Percentiles rank a stretch among this genome's conserved stretches.
These are phyloP conservation scores for Mycosarcoma mackinlayi DNA, from an alignment of 1,284 basidiomycete species.

Conservation along the genomic window DNA sequence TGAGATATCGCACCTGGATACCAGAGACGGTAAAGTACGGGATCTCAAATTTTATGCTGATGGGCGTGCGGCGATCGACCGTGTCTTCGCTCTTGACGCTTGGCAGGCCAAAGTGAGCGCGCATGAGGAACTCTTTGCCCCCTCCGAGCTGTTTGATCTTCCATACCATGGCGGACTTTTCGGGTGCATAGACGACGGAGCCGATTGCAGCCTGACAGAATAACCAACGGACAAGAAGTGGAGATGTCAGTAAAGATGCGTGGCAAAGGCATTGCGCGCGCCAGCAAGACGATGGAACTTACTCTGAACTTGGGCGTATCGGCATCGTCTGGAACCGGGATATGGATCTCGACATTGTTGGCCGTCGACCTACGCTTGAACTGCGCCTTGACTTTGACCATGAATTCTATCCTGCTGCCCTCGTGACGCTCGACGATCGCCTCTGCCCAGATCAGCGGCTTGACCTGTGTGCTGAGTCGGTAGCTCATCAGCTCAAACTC, in stretches of 20 bases:
- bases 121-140: conserved; percentile 67
- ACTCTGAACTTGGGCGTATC: conserved; percentile 93
- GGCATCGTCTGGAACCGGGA: conserved; percentile 97
- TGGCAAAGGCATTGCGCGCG: not conserved
- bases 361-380: conserved; percentile 96
- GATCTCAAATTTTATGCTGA: conserved; percentile 97
- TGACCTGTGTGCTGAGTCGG: conserved; percentile 92
- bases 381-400: conserved; percentile 97
- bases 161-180: conserved; percentile 68
- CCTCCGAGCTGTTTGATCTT: conserved; percentile 68
- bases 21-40: conserved; percentile 95
- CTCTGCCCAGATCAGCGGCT: conserved; percentile 98
- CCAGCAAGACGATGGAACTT: not conserved
- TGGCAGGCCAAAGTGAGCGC: conserved; percentile 67
- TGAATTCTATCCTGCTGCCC: conserved; percentile 93
- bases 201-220: conserved; percentile 53
- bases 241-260: conserved; percentile 1
- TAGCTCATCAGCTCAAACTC: conserved; percentile 99
- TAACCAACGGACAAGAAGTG: not conserved
- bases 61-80: conserved; percentile 88
- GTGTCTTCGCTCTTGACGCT: conserved; percentile 73
- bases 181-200: conserved; percentile 65
- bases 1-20: conserved; percentile 94
- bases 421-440: conserved; percentile 94
- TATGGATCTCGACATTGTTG: conserved; percentile 98